Percentiles rank a stretch among this genome's conserved stretches.
Evolutionary conservation across 495 filamentous ascomycete species (phyloP).

Genomic region (Margaritispora aquatica): DNA sequence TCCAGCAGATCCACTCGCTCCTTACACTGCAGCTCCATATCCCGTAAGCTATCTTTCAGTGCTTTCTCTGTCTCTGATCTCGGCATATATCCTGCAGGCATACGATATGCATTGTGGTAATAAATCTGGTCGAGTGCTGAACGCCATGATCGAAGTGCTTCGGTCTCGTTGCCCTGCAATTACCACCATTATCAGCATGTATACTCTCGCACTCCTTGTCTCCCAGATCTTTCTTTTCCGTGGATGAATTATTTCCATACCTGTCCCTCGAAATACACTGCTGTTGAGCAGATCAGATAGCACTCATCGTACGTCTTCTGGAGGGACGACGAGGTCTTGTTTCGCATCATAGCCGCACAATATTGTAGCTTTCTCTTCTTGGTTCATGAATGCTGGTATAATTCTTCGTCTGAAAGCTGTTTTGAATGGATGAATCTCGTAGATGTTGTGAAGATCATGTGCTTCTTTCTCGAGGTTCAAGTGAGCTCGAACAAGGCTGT

Average conservation of each 20-base stretch:
- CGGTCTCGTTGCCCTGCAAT: slow-evolving; percentile 76
- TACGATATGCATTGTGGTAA: slow-evolving; percentile 73
- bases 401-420: neutral
- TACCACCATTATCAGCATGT: neutral
- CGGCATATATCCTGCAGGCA: slow-evolving; percentile 62
- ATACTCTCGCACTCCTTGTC: neutral
- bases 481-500: neutral
- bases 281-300: slow-evolving; percentile 88
- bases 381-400: slow-evolving; percentile 15
- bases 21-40: slow-evolving; percentile 88
- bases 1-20: slow-evolving; percentile 87
- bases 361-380: neutral
- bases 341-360: slow-evolving; percentile 54
- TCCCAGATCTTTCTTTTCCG: neutral
- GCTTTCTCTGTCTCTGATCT: slow-evolving; percentile 81
- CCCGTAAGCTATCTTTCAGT: slow-evolving; percentile 70
- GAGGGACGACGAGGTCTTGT: slow-evolving; percentile 68
- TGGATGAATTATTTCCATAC: slow-evolving; percentile 33
- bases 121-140: slow-evolving; percentile 87
- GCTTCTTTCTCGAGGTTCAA: slow-evolving; percentile 1
- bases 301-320: slow-evolving; percentile 98
- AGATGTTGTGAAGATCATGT: slow-evolving; percentile 4
- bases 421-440: neutral
- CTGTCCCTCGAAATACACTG: slow-evolving; percentile 91
- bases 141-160: slow-evolving; percentile 90